Percentiles rank a stretch among this genome's conserved stretches.
Evolutionary conservation across 75 land plant species (phyloP).

Genomic region (Isoetes taiwanensis): DNA sequence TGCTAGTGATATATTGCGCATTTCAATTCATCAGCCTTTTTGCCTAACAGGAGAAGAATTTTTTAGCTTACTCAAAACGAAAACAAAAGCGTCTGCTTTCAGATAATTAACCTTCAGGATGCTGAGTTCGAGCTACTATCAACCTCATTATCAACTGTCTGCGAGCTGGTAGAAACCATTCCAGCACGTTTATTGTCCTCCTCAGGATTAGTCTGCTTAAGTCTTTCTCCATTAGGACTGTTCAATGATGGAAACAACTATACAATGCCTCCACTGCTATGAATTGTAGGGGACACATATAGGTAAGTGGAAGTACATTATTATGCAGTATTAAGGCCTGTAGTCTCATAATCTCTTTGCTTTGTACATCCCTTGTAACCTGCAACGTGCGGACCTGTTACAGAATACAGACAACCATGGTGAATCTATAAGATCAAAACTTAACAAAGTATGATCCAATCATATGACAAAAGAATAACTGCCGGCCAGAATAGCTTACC

Average conservation of each 20-base stretch:
- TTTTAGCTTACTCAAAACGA: no score
- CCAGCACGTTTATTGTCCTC: not conserved
- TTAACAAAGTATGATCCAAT: no score
- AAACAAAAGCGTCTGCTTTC: no score
- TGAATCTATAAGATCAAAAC: not conserved
- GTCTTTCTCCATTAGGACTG: no score
- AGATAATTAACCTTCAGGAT: no score
- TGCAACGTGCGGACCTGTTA: constrained; percentile 19
- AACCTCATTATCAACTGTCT: no score
- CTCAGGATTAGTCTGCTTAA: no score
- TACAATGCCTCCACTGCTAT: no score
- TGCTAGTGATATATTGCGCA: constrained; percentile 12
- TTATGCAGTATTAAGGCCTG: constrained; percentile 6
- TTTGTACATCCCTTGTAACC: constrained; percentile 16
- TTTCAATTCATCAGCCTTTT: constrained; percentile 15
- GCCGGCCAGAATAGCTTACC: constrained; percentile 8
- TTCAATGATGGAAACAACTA: no score
- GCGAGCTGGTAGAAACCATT: not conserved
- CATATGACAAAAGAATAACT: no score
- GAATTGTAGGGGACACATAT: no score
- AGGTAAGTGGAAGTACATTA: not conserved
- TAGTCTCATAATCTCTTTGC: constrained; percentile 19
- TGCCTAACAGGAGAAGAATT: not conserved
- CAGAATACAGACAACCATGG: not conserved
- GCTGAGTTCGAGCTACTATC: no score